Conservation (phyloP, 352 stramenopile genomes). For the Elongisporangium prolatum region DNA sequence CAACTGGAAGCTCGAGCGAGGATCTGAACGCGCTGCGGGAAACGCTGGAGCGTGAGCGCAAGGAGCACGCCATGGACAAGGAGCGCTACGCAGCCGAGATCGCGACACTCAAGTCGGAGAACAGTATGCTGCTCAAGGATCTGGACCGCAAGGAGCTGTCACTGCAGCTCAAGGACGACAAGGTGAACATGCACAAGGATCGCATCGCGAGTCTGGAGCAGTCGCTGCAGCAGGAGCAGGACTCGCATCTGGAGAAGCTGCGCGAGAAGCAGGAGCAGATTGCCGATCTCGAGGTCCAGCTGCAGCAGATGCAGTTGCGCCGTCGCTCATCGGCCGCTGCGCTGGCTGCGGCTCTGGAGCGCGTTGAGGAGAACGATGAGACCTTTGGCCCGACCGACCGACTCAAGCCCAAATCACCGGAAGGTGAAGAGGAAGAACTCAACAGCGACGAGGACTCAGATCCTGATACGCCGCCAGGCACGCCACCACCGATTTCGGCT, state of each 20-base stretch:
- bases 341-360: slow-evolving; percentile 13
- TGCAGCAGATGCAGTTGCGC: slow-evolving; percentile 58
- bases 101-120: slow-evolving; percentile 60
- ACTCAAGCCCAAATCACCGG: slow-evolving; percentile 19
- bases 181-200: slow-evolving; percentile 55
- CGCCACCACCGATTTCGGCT: slow-evolving; percentile 62
- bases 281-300: slow-evolving; percentile 49
- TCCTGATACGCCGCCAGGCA: slow-evolving; percentile 67
- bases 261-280: slow-evolving; percentile 74
- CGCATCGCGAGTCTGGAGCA: slow-evolving; percentile 55
- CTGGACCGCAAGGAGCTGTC: slow-evolving; percentile 65
- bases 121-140: slow-evolving; percentile 68
- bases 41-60: slow-evolving; percentile 34
- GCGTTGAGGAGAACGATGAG: slow-evolving; percentile 27
- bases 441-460: slow-evolving; percentile 20
- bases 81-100: slow-evolving; percentile 47
- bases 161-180: slow-evolving; percentile 59
- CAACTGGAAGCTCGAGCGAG: slow-evolving; percentile 6
- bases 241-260: slow-evolving; percentile 53
- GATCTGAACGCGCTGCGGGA: slow-evolving; percentile 8
- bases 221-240: slow-evolving; percentile 56
- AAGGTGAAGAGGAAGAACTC: slow-evolving; percentile 18
- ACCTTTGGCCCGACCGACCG: slow-evolving; percentile 44
- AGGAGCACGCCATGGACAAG: slow-evolving; percentile 33
- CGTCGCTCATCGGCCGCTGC: slow-evolving; percentile 46